phyloP scores from a whole-genome alignment of 495 filamentous ascomycete species.

The Paragyromitra xinjiangensis region DNA sequence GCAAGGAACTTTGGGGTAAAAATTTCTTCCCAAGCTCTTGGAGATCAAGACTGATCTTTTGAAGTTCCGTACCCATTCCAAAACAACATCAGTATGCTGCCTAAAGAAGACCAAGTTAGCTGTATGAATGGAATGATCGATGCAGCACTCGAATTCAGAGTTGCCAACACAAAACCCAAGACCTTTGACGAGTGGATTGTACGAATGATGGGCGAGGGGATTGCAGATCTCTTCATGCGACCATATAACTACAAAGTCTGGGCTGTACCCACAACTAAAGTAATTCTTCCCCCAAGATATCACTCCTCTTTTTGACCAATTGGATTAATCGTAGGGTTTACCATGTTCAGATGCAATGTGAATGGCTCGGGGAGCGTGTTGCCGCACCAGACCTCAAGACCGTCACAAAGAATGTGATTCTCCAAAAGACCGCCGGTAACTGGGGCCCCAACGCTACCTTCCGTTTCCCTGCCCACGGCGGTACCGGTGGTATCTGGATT shows the following conservation, averaged over 20 bases:
- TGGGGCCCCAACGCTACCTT: constrained; percentile 99
- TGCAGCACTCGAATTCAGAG: constrained; percentile 84
- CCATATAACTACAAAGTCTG: constrained; percentile 99
- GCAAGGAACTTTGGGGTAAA: constrained; percentile 80
- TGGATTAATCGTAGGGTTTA: constrained; percentile 15
- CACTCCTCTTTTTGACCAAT: constrained; percentile 22
- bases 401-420: constrained; percentile 91
- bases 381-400: constrained; percentile 96
- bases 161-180: constrained; percentile 87
- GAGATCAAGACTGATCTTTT: constrained; percentile 28
- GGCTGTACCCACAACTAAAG: constrained; percentile 98
- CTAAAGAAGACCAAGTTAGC: constrained; percentile 94
- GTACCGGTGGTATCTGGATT: constrained; percentile 99
- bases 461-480: constrained; percentile 94
- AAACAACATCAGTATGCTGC: constrained; percentile 99
- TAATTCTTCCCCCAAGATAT: constrained; percentile 58
- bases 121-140: constrained; percentile 98
- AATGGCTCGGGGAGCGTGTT: constrained; percentile 98
- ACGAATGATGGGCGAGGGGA: constrained; percentile 83
- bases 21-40: not conserved
- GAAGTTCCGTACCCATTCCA: constrained; percentile 96
- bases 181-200: constrained; percentile 99
- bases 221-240: constrained; percentile 97
- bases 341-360: constrained; percentile 91
- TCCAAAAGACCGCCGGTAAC: constrained; percentile 94